A percentile compares a stretch with the other conserved stretches of the same genome.
Evolutionary conservation across 2,329 filamentous ascomycete species (phyloP).

Genomic region (Dothistroma pini): DNA sequence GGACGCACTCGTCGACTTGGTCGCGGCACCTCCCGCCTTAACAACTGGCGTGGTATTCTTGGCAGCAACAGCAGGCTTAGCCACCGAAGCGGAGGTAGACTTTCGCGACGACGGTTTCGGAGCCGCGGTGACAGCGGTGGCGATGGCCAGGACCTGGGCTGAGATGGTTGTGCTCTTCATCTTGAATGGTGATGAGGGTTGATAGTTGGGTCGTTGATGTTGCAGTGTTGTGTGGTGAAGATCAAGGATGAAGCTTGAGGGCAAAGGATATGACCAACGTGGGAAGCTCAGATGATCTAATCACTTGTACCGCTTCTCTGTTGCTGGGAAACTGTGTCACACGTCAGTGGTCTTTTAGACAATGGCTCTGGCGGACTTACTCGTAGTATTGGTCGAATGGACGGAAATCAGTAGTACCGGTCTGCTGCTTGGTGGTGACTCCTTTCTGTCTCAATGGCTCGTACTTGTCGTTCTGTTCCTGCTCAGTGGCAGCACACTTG

Average conservation of each 20-base stretch:
- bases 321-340: neutral
- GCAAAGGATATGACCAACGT: neutral
- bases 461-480: neutral
- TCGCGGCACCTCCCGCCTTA: neutral
- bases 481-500: neutral
- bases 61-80: neutral
- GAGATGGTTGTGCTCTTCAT: slow-evolving; percentile 1
- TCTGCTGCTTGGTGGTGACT: neutral
- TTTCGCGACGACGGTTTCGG: neutral
- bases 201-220: neutral
- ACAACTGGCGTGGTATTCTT: neutral
- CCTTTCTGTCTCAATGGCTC: neutral
- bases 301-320: neutral
- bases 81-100: neutral
- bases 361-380: neutral
- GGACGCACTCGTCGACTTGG: neutral
- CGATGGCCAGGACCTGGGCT: neutral
- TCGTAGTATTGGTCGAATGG: neutral
- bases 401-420: no score
- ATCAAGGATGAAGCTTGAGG: neutral
- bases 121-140: neutral
- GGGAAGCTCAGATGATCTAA: neutral
- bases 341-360: neutral
- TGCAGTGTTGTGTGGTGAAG: neutral
- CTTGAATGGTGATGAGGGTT: neutral